Evolutionary conservation across 371 early-diverging fungal species (phyloP).

Genomic region (Saksenaea oblongispora): DNA sequence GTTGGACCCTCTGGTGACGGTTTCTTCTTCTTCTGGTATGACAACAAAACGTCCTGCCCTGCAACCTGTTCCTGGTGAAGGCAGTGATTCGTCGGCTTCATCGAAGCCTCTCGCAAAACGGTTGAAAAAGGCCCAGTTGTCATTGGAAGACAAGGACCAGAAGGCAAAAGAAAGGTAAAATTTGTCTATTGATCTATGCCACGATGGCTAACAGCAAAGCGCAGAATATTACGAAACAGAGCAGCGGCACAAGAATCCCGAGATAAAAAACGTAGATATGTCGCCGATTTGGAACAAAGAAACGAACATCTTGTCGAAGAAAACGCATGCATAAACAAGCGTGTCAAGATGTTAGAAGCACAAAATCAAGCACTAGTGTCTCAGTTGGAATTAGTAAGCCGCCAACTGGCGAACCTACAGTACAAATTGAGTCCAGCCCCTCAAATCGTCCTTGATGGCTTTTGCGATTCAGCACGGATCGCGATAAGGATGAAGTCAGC

Average conservation of each 20-base stretch:
- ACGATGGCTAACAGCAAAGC: background rate
- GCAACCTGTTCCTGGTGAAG: conserved; percentile 5
- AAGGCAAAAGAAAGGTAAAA: conserved; percentile 46
- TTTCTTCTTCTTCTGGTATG: conserved; percentile 13
- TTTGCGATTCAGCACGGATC: conserved; percentile 64
- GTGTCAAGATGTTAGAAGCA: conserved; percentile 65
- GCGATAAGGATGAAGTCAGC: conserved; percentile 26
- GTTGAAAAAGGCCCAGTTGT: conserved; percentile 32
- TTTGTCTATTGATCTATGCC: background rate
- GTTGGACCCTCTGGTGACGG: conserved; percentile 30
- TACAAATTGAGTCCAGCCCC: conserved; percentile 42
- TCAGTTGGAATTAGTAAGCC: conserved; percentile 59
- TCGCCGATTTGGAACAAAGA: conserved; percentile 72
- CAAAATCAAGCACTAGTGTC: conserved; percentile 58
- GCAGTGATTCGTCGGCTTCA: conserved; percentile 11
- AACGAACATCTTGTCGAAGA: conserved; percentile 68
- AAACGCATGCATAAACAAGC: conserved; percentile 62
- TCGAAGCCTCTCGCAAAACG: conserved; percentile 10
- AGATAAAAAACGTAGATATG: conserved; percentile 84
- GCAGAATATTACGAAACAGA: conserved; percentile 83
- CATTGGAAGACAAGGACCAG: conserved; percentile 49
- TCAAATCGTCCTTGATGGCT: conserved; percentile 41
- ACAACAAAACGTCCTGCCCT: conserved; percentile 14
- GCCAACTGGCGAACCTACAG: conserved; percentile 56
- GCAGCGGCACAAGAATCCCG: conserved; percentile 89